Evolutionary conservation across 208 protist species (phyloP), one percentile per base, ranked within the genome.

Genomic region (Acanthamoeba royreba): DNA sequence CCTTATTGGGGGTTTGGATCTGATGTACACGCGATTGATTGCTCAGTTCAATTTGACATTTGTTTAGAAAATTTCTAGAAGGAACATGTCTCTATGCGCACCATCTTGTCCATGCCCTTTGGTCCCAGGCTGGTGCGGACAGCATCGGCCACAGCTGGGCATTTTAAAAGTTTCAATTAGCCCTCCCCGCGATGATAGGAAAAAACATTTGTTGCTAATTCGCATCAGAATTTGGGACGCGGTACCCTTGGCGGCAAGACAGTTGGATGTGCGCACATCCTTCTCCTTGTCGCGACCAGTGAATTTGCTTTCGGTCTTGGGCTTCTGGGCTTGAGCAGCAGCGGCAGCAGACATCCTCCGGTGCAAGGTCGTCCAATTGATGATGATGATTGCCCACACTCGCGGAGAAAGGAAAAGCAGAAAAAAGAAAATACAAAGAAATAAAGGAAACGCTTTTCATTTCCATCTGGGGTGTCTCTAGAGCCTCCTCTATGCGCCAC

Each of bases 81-180:
- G 61, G 94, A 43, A n/a, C n/a, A n/a, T n/a, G n/a, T n/a, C n/a
- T n/a, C n/a, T 0, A 49, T 40, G 46, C 83, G 46, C 90, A 98
- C 93, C 97, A 98, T 98, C 92, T 99, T 99, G 94, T 99, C 99
- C 99, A 99, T 99, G 66, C 99, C 99, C 28, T 98, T 97, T n/a
- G 99, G 99, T 33, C 99, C 99, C 17, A 99, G 97, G 28, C 97
- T 99, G 38, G 99, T 99, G 92, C 99, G 97, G 35, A 99, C 98
- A 81, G 98, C 98, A 96, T 99, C 99, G 22, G 99, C 98, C 8
- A 99, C 98, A 42, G 98, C 97, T 97, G 74, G 90, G 61, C 33
- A 35, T 79, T 49, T 40, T 55, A 38, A 77, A 42, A 91, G 42
- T 19, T 28, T 8, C 38, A 42, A 46, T 19, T 49, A 3, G 33